phyloP scores from a whole-genome alignment of 768 basidiomycete genomes.

The Boletus vinaceobasis region DNA sequence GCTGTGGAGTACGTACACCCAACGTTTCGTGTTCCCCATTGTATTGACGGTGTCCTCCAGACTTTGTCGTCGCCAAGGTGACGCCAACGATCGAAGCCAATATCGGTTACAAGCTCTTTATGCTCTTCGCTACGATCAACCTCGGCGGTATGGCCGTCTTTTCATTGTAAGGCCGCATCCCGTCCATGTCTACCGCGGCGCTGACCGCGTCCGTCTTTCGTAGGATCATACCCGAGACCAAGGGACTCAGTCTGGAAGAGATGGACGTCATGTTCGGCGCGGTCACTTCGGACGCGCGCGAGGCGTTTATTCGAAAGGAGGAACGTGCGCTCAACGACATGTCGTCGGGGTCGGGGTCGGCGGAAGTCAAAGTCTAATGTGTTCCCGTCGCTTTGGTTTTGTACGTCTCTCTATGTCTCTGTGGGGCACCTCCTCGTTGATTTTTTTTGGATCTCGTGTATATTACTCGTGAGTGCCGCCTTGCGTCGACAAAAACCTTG shows the following conservation, averaged over 20 bases:
- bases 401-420: too few relatives aligned
- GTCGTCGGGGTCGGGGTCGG: not conserved
- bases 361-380: not conserved
- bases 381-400: too few relatives aligned
- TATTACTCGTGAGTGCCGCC: too few relatives aligned
- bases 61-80: slow-evolving; percentile 70
- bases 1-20: slow-evolving; percentile 62
- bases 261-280: slow-evolving; percentile 61
- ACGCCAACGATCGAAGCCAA: slow-evolving; percentile 60
- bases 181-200: too few relatives aligned
- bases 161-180: slow-evolving; percentile 57
- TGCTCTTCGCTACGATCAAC: slow-evolving; percentile 76
- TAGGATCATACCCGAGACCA: slow-evolving; percentile 61
- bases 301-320: slow-evolving; percentile 47
- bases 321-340: slow-evolving; percentile 31
- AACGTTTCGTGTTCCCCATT: not conserved
- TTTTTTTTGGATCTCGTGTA: too few relatives aligned
- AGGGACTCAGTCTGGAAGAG: slow-evolving; percentile 52
- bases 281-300: slow-evolving; percentile 51
- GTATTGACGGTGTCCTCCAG: slow-evolving; percentile 15
- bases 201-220: not conserved
- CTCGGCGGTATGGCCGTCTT: slow-evolving; percentile 67
- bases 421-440: too few relatives aligned
- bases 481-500: too few relatives aligned
- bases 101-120: slow-evolving; percentile 71